phyloP scores from a whole-genome alignment of 306 rosid genomes.

The Pyrus communis region DNA sequence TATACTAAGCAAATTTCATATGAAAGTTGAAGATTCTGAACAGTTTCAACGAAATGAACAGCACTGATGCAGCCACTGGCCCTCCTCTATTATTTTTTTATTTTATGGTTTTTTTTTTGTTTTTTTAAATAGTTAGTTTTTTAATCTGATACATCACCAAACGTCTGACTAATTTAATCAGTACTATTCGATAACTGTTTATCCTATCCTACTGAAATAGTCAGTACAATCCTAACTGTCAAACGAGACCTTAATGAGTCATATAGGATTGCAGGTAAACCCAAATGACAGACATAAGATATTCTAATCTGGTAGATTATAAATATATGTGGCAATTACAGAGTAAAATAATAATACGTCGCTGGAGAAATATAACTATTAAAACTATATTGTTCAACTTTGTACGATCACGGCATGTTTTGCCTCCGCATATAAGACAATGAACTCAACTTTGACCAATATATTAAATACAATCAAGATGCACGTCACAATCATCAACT shows the following conservation, averaged over 20 bases:
- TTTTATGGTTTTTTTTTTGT: no score
- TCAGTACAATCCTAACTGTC: accelerated
- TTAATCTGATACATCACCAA: no score
- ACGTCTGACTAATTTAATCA: accelerated
- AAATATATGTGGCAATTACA: background rate
- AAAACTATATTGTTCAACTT: background rate
- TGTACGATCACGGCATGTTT: constrained; percentile 17
- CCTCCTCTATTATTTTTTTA: no score
- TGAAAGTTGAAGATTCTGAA: no score
- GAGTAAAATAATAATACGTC: background rate
- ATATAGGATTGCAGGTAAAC: background rate
- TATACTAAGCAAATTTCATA: no score
- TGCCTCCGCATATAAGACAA: background rate
- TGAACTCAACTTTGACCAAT: background rate
- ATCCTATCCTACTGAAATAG: no score
- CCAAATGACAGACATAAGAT: background rate
- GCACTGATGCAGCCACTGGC: no score
- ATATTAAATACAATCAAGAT: background rate
- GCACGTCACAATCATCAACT: background rate
- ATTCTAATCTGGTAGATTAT: background rate
- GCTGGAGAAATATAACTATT: background rate
- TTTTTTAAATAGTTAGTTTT: no score
- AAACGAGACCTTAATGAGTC: background rate
- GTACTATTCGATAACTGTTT: no score
- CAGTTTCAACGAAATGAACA: no score